Conservation (phyloP, 345 rosid species). For the Raphanus raphanistrum region DNA sequence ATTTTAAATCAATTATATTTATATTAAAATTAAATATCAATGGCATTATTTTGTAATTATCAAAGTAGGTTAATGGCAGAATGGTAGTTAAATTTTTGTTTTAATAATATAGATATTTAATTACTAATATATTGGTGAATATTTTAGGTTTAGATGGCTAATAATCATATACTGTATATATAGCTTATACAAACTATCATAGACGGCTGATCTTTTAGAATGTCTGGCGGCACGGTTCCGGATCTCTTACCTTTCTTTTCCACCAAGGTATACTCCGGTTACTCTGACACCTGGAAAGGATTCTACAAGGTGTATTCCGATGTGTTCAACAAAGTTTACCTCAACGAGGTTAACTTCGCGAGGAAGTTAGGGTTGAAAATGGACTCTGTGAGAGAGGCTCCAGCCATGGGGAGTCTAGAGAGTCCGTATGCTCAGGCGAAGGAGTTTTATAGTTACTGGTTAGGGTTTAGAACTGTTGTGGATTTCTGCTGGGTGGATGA, state of each 20-base stretch:
- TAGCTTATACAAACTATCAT: neutral
- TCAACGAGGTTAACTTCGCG: constrained; percentile 61
- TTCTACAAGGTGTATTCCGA: constrained; percentile 84
- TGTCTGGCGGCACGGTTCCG: constrained; percentile 50
- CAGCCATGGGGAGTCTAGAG: constrained; percentile 76
- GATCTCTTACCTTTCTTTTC: constrained; percentile 82
- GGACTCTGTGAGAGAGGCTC: constrained; percentile 46
- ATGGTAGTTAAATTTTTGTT: too few relatives aligned
- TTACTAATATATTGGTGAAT: too few relatives aligned
- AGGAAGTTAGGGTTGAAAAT: constrained; percentile 61
- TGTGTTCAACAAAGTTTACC: constrained; percentile 57
- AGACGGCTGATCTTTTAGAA: neutral
- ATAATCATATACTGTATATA: neutral
- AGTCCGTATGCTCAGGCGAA: constrained; percentile 71
- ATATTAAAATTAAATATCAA: too few relatives aligned
- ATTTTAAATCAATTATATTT: too few relatives aligned
- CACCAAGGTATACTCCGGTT: constrained; percentile 63
- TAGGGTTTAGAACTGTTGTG: constrained; percentile 77
- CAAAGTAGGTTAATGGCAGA: too few relatives aligned
- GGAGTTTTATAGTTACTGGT: constrained; percentile 85
- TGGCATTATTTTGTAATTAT: too few relatives aligned
- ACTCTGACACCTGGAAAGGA: constrained; percentile 67
- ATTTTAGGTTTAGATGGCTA: neutral
- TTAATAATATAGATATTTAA: too few relatives aligned
- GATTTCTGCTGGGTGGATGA: constrained; percentile 88